A percentile compares a stretch with the other conserved stretches of the same genome.
These are phyloP conservation scores for Candida qinlingensis DNA, from an alignment of 805 yeast species.

Conservation along the genomic window DNA sequence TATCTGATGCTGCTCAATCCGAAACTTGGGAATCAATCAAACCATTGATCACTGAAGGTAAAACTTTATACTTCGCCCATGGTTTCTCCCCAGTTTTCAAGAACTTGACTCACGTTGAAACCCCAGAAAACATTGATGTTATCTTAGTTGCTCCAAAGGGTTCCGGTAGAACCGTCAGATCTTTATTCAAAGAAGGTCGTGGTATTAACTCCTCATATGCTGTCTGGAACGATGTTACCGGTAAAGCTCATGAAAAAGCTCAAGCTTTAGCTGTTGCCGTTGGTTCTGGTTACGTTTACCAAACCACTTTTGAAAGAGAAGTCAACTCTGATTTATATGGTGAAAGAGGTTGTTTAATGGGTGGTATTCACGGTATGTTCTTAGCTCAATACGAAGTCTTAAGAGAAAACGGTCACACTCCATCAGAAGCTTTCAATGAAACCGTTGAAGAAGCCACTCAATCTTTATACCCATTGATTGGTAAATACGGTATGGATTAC, in stretches of 20 bases:
- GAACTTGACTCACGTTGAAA: constrained; percentile 92
- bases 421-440: constrained; percentile 99
- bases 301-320: constrained; percentile 98
- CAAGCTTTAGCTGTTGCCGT: constrained; percentile 98
- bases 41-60: constrained; percentile 93
- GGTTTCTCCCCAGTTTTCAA: constrained; percentile 99
- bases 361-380: constrained; percentile 99
- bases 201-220: constrained; percentile 99
- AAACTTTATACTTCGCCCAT: constrained; percentile 98
- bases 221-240: constrained; percentile 98
- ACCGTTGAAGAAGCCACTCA: constrained; percentile 99
- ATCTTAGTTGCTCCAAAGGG: constrained; percentile 99
- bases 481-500: constrained; percentile 99
- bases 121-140: constrained; percentile 93
- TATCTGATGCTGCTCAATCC: constrained; percentile 99
- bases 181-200: constrained; percentile 99
- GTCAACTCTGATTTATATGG: constrained; percentile 99
- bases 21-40: constrained; percentile 89
- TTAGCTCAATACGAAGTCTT: constrained; percentile 99
- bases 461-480: constrained; percentile 97
- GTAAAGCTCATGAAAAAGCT: constrained; percentile 99
- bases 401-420: constrained; percentile 99
- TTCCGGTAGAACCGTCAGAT: constrained; percentile 99
- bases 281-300: constrained; percentile 99
- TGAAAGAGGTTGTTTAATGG: constrained; percentile 99